A percentile compares a stretch with the other conserved stretches of the same genome.
Evolutionary conservation across 2,329 filamentous ascomycete species (phyloP).

Genomic region (Cephalotrichum gorgonifer): DNA sequence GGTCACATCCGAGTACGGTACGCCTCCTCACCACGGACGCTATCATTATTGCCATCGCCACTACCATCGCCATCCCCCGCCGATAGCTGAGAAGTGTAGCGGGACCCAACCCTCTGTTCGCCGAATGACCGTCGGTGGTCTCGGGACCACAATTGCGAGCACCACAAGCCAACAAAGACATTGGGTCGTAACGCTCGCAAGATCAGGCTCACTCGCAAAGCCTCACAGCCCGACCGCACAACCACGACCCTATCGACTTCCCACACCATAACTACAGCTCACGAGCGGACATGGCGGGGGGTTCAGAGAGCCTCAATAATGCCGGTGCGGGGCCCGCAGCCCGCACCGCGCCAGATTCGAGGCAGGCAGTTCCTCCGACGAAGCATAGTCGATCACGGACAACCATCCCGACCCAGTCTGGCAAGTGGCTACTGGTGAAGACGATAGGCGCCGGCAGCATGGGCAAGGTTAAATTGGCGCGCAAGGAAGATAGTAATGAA

Average conservation of each 20-base stretch:
- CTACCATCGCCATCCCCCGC: background rate
- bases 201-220: background rate
- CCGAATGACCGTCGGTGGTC: background rate
- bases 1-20: background rate
- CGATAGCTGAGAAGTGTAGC: background rate
- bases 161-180: background rate
- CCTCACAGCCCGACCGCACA: constrained; percentile 6
- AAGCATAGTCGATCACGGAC: constrained; percentile 55
- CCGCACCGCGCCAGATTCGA: background rate
- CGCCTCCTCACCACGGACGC: background rate
- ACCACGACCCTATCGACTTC: constrained; percentile 6
- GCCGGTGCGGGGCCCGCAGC: background rate
- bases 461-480: constrained; percentile 96
- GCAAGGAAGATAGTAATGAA: constrained; percentile 80
- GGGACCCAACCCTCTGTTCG: background rate
- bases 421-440: constrained; percentile 91
- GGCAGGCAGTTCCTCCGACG: constrained; percentile 4
- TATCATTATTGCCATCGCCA: background rate
- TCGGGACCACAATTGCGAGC: background rate
- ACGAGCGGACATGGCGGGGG: background rate
- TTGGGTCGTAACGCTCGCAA: background rate
- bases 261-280: constrained; percentile 4
- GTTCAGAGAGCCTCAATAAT: background rate
- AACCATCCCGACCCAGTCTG: constrained; percentile 80
- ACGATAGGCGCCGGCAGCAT: constrained; percentile 97